phyloP scores from a whole-genome alignment of 2,329 filamentous ascomycete species.

The Camptophora hylomeconis region DNA sequence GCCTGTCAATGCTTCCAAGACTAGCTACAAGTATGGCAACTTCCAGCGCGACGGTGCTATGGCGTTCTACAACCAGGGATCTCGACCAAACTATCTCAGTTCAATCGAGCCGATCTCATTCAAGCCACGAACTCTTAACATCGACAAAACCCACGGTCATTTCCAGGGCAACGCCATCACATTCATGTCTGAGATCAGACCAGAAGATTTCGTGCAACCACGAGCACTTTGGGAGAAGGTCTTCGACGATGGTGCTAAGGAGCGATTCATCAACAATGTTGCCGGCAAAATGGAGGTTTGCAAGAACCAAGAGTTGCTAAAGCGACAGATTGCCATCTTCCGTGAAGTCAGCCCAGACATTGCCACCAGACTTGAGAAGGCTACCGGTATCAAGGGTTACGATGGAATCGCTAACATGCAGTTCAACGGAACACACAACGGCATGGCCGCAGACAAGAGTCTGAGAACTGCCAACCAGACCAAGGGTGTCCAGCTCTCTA shows the following conservation, averaged over 20 bases:
- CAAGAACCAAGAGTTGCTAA: constrained; percentile 46
- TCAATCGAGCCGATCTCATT: constrained; percentile 40
- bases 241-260: constrained; percentile 43
- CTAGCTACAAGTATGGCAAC: constrained; percentile 40
- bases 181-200: constrained; percentile 39
- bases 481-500: constrained; percentile 21
- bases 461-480: constrained; percentile 39
- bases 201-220: constrained; percentile 40
- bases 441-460: constrained; percentile 39
- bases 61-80: constrained; percentile 53
- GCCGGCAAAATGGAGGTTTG: constrained; percentile 49
- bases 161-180: constrained; percentile 37
- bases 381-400: constrained; percentile 48
- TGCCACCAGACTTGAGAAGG: constrained; percentile 47
- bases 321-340: constrained; percentile 53
- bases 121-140: constrained; percentile 31
- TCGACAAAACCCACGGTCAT: constrained; percentile 37
- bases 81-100: constrained; percentile 43
- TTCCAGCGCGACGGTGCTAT: constrained; percentile 63
- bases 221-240: constrained; percentile 49
- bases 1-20: constrained; percentile 44
- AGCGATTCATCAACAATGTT: constrained; percentile 47
- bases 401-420: constrained; percentile 40
- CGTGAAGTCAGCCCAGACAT: constrained; percentile 48
- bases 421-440: constrained; percentile 51